Evolutionary conservation across 495 filamentous ascomycete genomes (phyloP).

Genomic region (Penicillium cataractarum): DNA sequence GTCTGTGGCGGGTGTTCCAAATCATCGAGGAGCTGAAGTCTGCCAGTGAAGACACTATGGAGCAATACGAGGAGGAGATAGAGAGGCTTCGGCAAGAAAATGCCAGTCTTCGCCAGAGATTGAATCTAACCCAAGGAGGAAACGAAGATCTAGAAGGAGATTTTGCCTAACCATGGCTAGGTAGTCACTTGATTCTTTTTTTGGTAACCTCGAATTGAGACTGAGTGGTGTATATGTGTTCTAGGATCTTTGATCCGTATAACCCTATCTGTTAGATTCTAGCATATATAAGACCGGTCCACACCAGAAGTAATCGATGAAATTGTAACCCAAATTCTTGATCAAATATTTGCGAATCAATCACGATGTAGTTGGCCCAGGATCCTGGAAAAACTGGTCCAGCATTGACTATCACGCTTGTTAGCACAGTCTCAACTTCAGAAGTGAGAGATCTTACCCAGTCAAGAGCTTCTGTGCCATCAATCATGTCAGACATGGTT

Average conservation of each 20-base stretch:
- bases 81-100: constrained; percentile 52
- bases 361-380: background rate
- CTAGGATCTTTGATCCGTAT: no score
- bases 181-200: background rate
- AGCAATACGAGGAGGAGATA: constrained; percentile 43
- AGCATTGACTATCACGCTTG: constrained; percentile 6
- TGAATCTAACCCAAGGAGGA: constrained; percentile 20
- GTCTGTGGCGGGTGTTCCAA: constrained; percentile 71
- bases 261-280: background rate
- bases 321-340: background rate
- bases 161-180: background rate
- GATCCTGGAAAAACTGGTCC: constrained; percentile 15
- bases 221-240: no score
- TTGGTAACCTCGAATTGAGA: no score
- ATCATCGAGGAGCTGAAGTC: constrained; percentile 66
- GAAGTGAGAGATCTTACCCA: constrained; percentile 33
- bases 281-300: background rate
- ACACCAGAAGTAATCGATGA: background rate
- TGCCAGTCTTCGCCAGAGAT: constrained; percentile 40
- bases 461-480: constrained; percentile 36
- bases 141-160: background rate
- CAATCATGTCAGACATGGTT: constrained; percentile 37
- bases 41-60: constrained; percentile 59
- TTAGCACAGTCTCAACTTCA: background rate
- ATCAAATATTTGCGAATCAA: background rate